Evolutionary conservation across 345 rosid genomes (phyloP).

Genomic region (Populus pruinosa): DNA sequence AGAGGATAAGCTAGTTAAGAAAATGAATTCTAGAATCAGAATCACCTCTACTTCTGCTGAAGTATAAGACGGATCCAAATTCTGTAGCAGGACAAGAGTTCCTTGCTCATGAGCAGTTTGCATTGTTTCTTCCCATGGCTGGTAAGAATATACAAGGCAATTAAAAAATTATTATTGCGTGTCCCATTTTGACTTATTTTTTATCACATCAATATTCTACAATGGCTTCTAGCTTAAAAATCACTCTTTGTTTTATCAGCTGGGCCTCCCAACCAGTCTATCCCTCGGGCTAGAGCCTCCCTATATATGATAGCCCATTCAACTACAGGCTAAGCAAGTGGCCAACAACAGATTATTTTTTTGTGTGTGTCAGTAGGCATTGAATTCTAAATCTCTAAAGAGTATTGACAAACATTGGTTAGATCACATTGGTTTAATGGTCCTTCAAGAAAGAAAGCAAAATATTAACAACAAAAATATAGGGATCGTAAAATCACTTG

Average conservation of each 20-base stretch:
- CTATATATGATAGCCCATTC: not conserved
- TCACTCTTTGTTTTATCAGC: not conserved
- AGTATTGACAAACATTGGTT: not conserved
- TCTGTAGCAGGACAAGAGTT: conserved; percentile 63
- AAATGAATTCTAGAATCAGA: not conserved
- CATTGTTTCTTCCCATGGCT: conserved; percentile 82
- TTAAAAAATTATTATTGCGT: conserved; percentile 14
- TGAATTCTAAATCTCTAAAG: not conserved
- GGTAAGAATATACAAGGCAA: conserved; percentile 14
- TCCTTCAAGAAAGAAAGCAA: not conserved
- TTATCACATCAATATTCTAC: not conserved
- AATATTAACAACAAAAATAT: not conserved
- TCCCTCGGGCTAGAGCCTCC: not conserved
- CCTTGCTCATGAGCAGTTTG: conserved; percentile 45
- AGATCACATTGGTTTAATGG: not conserved
- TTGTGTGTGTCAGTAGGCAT: not conserved
- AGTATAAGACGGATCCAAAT: conserved; percentile 68
- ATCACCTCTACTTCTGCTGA: conserved; percentile 72
- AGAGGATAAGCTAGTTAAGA: not conserved
- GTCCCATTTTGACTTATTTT: not conserved
- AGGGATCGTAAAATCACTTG: not conserved
- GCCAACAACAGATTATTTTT: not conserved
- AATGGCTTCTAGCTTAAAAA: not conserved
- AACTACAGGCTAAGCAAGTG: not conserved
- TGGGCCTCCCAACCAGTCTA: not conserved